These are phyloP conservation scores for Lachnellula arida DNA, from an alignment of 2,329 filamentous ascomycete species.

Conservation along the genomic window DNA sequence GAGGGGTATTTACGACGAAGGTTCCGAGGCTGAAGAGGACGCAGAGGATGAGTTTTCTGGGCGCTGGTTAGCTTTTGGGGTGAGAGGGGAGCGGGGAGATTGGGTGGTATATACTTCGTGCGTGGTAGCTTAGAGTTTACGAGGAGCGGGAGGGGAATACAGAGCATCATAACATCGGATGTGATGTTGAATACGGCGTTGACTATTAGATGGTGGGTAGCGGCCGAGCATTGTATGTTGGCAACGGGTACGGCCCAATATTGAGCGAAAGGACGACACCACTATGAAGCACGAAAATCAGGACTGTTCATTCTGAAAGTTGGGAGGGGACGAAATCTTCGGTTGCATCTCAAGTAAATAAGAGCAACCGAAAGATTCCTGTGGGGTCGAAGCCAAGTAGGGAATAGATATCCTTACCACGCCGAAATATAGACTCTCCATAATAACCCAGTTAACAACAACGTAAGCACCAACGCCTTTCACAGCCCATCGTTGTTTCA, in stretches of 20 bases:
- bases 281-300: slow-evolving; percentile 21
- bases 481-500: slow-evolving; percentile 44
- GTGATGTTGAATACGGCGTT: slow-evolving; percentile 56
- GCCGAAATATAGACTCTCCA: slow-evolving; percentile 45
- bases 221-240: slow-evolving; percentile 52
- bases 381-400: no score
- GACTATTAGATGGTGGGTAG: slow-evolving; percentile 52
- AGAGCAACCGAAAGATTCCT: no score
- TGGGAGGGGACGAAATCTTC: no score
- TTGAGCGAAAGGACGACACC: slow-evolving; percentile 51
- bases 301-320: no score
- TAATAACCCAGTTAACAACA: slow-evolving; percentile 43
- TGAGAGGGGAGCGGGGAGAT: neutral
- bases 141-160: slow-evolving; percentile 49
- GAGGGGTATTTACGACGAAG: slow-evolving; percentile 39
- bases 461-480: slow-evolving; percentile 46
- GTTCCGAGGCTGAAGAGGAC: slow-evolving; percentile 42
- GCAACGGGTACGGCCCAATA: slow-evolving; percentile 54
- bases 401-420: slow-evolving; percentile 24
- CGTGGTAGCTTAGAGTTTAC: slow-evolving; percentile 40
- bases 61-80: slow-evolving; percentile 34
- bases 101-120: slow-evolving; percentile 29
- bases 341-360: no score
- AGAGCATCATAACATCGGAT: slow-evolving; percentile 55
- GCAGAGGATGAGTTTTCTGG: slow-evolving; percentile 48